Conservation (phyloP, 805 yeast species). For the Ogataea pini region DNA sequence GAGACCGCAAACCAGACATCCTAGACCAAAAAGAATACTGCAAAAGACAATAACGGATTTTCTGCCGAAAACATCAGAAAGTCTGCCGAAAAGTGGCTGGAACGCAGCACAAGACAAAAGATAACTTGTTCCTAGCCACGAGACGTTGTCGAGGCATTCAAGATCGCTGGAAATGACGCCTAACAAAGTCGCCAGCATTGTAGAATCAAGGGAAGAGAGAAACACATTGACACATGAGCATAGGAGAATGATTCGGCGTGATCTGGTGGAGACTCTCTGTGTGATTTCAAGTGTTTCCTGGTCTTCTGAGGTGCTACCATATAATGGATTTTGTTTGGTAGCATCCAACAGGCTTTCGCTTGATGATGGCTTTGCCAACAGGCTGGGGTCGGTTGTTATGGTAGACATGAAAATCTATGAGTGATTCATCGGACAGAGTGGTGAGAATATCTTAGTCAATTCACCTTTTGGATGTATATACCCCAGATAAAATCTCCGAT, state of each 20-base stretch:
- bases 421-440: no score
- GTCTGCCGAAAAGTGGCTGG: conserved; percentile 55
- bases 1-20: conserved; percentile 44
- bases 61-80: conserved; percentile 55
- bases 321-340: background rate
- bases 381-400: no score
- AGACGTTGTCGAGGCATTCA: conserved; percentile 41
- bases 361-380: background rate
- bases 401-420: no score
- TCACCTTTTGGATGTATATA: no score
- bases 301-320: background rate
- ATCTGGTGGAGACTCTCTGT: background rate
- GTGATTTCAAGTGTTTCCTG: background rate
- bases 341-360: background rate
- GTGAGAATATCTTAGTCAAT: no score
- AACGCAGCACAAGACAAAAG: conserved; percentile 45
- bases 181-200: conserved; percentile 53
- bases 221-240: conserved; percentile 33
- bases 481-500: no score
- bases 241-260: conserved; percentile 3
- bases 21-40: conserved; percentile 35
- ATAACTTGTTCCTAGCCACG: conserved; percentile 45
- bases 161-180: conserved; percentile 53
- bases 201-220: conserved; percentile 52
- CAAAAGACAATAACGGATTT: conserved; percentile 39